Conservation (phyloP, 306 rosid genomes). For the Pyrus betulifolia region DNA sequence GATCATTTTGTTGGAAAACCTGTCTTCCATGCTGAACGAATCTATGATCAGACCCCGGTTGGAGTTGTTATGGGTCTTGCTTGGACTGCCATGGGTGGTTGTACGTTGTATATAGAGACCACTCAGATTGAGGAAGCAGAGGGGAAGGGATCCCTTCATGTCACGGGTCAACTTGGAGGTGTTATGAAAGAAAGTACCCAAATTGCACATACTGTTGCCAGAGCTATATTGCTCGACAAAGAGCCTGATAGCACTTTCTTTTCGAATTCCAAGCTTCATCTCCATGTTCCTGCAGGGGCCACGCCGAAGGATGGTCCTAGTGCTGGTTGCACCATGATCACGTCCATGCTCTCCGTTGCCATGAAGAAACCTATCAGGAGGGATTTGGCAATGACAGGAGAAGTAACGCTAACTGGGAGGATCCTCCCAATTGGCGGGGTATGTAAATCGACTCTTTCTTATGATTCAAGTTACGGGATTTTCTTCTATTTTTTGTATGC, state of each 20-base stretch:
- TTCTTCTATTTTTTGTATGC: neutral
- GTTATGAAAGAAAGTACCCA: constrained; percentile 99
- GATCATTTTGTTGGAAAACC: constrained; percentile 84
- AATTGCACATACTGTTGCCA: constrained; percentile 81
- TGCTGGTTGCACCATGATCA: constrained; percentile 98
- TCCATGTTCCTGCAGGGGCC: constrained; percentile 94
- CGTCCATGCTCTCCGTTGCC: constrained; percentile 89
- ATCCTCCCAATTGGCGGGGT: constrained; percentile 99
- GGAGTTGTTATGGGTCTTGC: constrained; percentile 99
- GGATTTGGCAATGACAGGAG: constrained; percentile 98
- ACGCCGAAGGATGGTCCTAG: constrained; percentile 98
- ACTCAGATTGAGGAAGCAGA: constrained; percentile 68
- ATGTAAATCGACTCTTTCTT: constrained; percentile 24
- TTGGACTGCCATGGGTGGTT: constrained; percentile 99
- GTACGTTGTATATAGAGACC: constrained; percentile 89
- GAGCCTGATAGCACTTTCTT: constrained; percentile 62
- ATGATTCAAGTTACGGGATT: neutral
- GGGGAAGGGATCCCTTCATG: constrained; percentile 66
- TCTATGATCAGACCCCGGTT: constrained; percentile 68
- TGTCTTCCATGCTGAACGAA: constrained; percentile 92
- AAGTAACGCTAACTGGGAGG: constrained; percentile 88
- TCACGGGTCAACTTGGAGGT: constrained; percentile 95
- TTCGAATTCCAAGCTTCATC: constrained; percentile 77
- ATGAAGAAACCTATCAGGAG: constrained; percentile 80
- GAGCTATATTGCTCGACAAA: constrained; percentile 50